A percentile compares a stretch with the other conserved stretches of the same genome.
Evolutionary conservation across 2,329 filamentous ascomycete genomes (phyloP).

Genomic region (Cladosporium sp.): DNA sequence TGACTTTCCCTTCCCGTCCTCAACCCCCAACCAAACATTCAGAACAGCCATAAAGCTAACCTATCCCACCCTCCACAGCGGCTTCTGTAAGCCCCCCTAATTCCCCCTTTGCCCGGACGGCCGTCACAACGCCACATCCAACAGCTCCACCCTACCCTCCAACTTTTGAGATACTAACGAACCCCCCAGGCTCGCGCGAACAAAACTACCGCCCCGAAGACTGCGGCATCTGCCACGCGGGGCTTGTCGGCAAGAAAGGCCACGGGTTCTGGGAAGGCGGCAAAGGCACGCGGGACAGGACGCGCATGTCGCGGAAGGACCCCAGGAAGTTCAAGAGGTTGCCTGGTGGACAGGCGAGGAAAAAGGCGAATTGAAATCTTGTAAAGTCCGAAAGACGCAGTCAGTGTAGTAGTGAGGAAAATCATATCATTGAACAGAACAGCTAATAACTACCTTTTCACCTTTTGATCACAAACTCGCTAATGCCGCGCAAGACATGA

Average conservation of each 20-base stretch:
- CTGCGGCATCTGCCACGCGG: slow-evolving; percentile 66
- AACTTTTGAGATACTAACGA: not conserved
- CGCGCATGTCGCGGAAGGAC: slow-evolving; percentile 67
- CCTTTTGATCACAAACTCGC: too few species aligned
- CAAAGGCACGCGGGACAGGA: slow-evolving; percentile 63
- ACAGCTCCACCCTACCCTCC: too few species aligned
- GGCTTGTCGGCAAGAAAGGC: slow-evolving; percentile 60
- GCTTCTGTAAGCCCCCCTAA: slow-evolving; percentile 12
- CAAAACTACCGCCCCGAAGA: slow-evolving; percentile 72
- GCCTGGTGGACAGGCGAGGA: slow-evolving; percentile 2
- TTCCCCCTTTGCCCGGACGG: not conserved
- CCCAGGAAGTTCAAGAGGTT: slow-evolving; percentile 59
- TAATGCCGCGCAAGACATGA: too few species aligned
- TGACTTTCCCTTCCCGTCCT: too few species aligned
- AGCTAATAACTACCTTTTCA: too few species aligned
- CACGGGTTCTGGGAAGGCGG: slow-evolving; percentile 83
- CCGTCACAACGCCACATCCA: not conserved
- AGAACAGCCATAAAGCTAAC: not conserved
- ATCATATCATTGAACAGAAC: too few species aligned
- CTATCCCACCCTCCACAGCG: slow-evolving; percentile 11
- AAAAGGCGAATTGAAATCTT: slow-evolving; percentile 13
- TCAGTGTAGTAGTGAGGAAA: too few species aligned
- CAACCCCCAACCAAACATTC: not conserved
- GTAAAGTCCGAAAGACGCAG: not conserved
- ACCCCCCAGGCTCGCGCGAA: slow-evolving; percentile 54